These are phyloP conservation scores for Xanthoconium stramineum DNA, from an alignment of 768 basidiomycete species.

Conservation along the genomic window DNA sequence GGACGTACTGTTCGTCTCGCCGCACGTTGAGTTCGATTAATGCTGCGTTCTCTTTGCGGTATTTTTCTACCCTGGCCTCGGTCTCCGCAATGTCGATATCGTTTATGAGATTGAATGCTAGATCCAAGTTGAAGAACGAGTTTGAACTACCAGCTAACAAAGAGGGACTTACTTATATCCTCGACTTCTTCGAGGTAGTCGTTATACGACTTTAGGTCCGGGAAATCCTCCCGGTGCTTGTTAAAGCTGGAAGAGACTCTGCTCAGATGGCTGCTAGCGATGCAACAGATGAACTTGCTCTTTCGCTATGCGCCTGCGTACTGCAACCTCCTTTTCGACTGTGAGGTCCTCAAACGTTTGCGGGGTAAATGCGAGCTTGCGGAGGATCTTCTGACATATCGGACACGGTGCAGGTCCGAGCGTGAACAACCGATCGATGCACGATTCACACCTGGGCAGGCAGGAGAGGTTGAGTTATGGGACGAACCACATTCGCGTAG, in stretches of 20 bases:
- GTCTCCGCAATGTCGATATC: constrained; percentile 78
- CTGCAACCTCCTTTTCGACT: constrained; percentile 92
- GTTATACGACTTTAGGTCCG: constrained; percentile 76
- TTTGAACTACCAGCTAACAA: not conserved
- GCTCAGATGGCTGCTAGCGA: not conserved
- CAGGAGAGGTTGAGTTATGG: constrained; percentile 6
- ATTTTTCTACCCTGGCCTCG: constrained; percentile 76
- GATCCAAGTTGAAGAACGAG: not conserved
- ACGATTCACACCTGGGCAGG: constrained; percentile 90
- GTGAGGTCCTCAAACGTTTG: constrained; percentile 92
- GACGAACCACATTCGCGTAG: not conserved
- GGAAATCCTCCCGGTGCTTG: constrained; percentile 88
- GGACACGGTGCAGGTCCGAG: constrained; percentile 96
- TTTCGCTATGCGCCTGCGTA: constrained; percentile 83
- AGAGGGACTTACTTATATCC: constrained; percentile 63
- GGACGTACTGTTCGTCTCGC: constrained; percentile 74
- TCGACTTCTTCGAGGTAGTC: constrained; percentile 97
- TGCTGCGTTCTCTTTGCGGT: constrained; percentile 77
- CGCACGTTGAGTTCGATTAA: constrained; percentile 82
- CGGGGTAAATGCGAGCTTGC: constrained; percentile 93
- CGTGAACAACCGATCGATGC: constrained; percentile 94
- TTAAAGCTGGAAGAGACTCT: constrained; percentile 67
- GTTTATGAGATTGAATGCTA: constrained; percentile 95
- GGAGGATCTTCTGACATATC: constrained; percentile 79
- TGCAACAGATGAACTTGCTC: constrained; percentile 50